Evolutionary conservation across 1,284 basidiomycete genomes (phyloP), one percentile per base, ranked within the genome.

Genomic region (Cutaneotrichosporon sp.): DNA sequence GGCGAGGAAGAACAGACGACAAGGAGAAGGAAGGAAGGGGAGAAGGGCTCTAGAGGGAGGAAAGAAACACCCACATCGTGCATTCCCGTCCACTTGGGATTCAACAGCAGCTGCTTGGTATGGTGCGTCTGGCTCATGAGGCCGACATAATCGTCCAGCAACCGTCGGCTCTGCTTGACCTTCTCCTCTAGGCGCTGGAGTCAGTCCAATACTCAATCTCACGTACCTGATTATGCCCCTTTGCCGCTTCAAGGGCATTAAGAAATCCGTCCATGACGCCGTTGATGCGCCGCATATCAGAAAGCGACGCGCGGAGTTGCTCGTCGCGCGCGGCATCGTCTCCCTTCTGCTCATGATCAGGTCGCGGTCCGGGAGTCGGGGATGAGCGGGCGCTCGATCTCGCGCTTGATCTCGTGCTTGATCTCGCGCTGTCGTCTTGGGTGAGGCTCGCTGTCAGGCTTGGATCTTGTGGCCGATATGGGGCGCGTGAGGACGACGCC

Each of bases 121-220:
- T 80, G 78, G 61, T 78, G 75, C 46, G 77, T 65, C 63, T 81
- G 80, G 31, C 77, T 77, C 40, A 80, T 66, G 21, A 80, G 63
- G 0, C 70, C 69, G 11, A 78, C 74, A 64, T 81, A 81, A 60
- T 75, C 64, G 62, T 80, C 78, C 2, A 81, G 68, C 52, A 81
- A 66, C 5, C 68, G 65, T 4, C 72, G 72, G 1, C 77, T 79
- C 58, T 81, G 72, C 16, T 67, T 62, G 0, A 79, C 78, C 26
- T 78, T 67, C 38, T 63, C 56, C 1, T 77, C 76, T n/a, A 81
- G 68, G 58, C 79, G 68, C 80, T 81, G 63, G 2, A 5, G 63
- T 64, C 55, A 64, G 58, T 30, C 31, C 18, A 8, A 6, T 31
- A n/a, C 5, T 5, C 4, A n/a, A 16, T 16, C 31, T 22, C 9